Percentiles rank a stretch among this genome's conserved stretches.
Conservation (phyloP, 768 basidiomycete genomes). For the Boletus tomentosulus region DNA sequence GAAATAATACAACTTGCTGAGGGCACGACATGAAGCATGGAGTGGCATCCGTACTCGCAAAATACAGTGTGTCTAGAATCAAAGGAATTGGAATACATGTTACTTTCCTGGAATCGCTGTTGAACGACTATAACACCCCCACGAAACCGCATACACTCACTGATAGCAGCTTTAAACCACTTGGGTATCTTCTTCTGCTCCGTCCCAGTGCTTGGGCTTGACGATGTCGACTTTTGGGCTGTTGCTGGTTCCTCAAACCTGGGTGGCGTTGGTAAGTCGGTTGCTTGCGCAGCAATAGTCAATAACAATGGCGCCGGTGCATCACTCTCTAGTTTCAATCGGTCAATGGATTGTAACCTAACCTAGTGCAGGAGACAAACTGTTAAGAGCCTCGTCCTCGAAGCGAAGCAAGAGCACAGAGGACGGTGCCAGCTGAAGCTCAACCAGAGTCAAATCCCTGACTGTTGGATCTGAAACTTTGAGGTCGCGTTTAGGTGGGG, state of each 20-base stretch:
- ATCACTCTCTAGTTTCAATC: constrained; percentile 40
- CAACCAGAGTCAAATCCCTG: constrained; percentile 59
- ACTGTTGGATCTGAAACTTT: constrained; percentile 76
- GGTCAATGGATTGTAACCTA: neutral
- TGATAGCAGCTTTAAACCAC: constrained; percentile 69
- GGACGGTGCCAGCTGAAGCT: constrained; percentile 76
- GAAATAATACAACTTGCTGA: neutral
- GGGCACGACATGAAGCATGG: constrained; percentile 4
- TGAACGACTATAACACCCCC: neutral
- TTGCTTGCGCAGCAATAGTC: constrained; percentile 51
- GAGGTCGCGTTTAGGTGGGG: constrained; percentile 77
- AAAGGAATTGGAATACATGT: constrained; percentile 36
- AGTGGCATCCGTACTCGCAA: neutral
- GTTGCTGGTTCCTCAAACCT: constrained; percentile 25
- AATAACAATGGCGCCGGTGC: constrained; percentile 62
- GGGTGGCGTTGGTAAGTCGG: constrained; percentile 63
- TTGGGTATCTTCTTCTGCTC: constrained; percentile 65
- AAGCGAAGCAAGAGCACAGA: constrained; percentile 76
- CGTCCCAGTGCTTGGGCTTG: constrained; percentile 10
- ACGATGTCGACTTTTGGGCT: constrained; percentile 5
- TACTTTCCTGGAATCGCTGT: constrained; percentile 19
- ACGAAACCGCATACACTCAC: constrained; percentile 34
- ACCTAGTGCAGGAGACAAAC: constrained; percentile 32
- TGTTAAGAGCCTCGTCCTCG: constrained; percentile 65
- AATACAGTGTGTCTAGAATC: neutral